Evolutionary conservation across 176 grass and related monocot species (phyloP).

Genomic region (Triticum timopheevii): DNA sequence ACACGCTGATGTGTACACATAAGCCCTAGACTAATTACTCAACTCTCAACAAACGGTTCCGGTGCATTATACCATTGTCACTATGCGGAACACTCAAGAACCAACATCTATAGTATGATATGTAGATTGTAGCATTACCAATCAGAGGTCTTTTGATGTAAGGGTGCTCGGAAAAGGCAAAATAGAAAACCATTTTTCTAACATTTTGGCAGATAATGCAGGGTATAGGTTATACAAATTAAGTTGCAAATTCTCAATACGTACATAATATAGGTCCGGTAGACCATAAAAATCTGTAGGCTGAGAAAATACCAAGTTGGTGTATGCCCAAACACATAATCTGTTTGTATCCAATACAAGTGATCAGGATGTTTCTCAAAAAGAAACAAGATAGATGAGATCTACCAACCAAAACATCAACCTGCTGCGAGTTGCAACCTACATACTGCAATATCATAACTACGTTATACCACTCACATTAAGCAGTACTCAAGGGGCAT

Average conservation of each 20-base stretch:
- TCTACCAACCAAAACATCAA: constrained; percentile 2
- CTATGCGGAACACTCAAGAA: not conserved
- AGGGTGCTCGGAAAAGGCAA: not conserved
- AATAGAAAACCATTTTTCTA: not conserved
- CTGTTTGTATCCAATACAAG: not conserved
- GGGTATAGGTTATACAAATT: not conserved
- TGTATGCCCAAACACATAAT: not conserved
- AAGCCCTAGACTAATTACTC: not conserved
- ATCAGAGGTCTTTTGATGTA: not conserved
- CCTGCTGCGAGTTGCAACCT: not conserved
- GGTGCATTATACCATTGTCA: not conserved
- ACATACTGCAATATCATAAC: not conserved
- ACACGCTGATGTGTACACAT: not conserved
- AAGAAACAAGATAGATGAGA: not conserved
- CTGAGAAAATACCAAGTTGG: not conserved
- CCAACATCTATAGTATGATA: not conserved
- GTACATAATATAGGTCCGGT: not conserved
- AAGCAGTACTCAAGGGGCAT: not conserved
- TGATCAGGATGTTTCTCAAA: not conserved
- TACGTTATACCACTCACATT: not conserved
- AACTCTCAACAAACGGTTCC: not conserved
- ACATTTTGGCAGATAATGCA: not conserved
- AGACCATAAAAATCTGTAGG: not conserved
- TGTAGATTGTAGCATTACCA: not conserved
- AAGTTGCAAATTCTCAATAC: not conserved